Evolutionary conservation across 2,329 filamentous ascomycete genomes (phyloP).

Genomic region (Xylaria polymorpha): DNA sequence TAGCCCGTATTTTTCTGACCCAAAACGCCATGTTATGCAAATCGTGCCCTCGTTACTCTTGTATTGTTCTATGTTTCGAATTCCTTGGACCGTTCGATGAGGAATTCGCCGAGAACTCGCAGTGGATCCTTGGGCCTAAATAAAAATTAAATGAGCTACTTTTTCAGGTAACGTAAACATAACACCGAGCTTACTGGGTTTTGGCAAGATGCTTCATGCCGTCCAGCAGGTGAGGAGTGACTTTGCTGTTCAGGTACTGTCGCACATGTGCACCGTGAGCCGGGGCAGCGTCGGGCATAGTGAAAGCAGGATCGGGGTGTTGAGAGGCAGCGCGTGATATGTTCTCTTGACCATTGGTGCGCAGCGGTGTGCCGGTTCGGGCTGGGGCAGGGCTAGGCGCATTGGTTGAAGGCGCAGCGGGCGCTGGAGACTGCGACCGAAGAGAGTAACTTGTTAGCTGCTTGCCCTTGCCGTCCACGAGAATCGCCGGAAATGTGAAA

Average conservation of each 20-base stretch:
- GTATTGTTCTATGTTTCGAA: constrained; percentile 57
- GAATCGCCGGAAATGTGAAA: neutral
- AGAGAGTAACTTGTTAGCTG: constrained; percentile 18
- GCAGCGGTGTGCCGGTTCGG: constrained; percentile 62
- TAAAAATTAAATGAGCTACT: constrained; percentile 19
- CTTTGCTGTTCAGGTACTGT: constrained; percentile 76
- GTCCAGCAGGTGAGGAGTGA: constrained; percentile 75
- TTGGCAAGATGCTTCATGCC: constrained; percentile 79
- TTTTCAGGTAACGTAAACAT: neutral
- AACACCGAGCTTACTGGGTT: constrained; percentile 69
- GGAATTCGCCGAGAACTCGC: constrained; percentile 75
- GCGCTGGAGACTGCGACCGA: constrained; percentile 54
- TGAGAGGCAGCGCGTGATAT: constrained; percentile 67
- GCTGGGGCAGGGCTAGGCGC: constrained; percentile 56
- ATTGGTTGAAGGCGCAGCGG: constrained; percentile 42
- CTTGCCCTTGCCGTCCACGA: neutral
- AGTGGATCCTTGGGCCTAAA: constrained; percentile 74
- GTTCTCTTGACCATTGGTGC: constrained; percentile 53
- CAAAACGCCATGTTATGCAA: constrained; percentile 44
- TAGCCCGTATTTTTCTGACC: constrained; percentile 35
- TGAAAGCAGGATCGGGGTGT: constrained; percentile 64
- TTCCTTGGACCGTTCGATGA: constrained; percentile 75
- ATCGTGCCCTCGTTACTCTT: constrained; percentile 2
- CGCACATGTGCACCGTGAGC: constrained; percentile 75
- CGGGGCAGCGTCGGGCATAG: constrained; percentile 70